Evolutionary conservation across 495 filamentous ascomycete genomes (phyloP).

Genomic region (Niebla homalea): DNA sequence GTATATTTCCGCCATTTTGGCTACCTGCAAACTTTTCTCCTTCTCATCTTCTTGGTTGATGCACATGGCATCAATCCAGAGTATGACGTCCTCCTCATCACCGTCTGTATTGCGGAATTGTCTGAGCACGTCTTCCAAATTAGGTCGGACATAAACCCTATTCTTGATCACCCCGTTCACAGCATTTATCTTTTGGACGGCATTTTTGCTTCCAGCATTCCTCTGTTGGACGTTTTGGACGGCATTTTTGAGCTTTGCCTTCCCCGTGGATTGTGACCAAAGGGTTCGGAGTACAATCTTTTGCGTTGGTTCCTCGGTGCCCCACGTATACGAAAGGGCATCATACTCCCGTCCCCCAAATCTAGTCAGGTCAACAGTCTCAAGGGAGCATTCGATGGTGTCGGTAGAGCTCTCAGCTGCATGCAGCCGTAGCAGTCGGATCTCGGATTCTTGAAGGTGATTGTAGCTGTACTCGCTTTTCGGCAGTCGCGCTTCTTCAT

Average conservation of each 20-base stretch:
- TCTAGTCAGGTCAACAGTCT: too few species aligned
- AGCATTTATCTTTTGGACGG: too few species aligned
- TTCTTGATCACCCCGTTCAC: not conserved
- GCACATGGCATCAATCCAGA: constrained; percentile 26
- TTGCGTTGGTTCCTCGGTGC: not conserved
- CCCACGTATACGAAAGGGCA: constrained; percentile 7
- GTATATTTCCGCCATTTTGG: constrained; percentile 23
- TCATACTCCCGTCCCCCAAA: not conserved
- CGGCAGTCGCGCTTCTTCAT: too few species aligned
- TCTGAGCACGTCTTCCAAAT: constrained; percentile 18
- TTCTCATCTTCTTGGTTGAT: constrained; percentile 19
- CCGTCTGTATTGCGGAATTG: constrained; percentile 17
- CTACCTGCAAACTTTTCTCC: constrained; percentile 23
- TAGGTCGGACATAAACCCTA: constrained; percentile 15
- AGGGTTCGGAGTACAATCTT: not conserved
- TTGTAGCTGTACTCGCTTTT: too few species aligned
- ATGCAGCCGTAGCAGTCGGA: too few species aligned
- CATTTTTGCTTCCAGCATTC: too few species aligned
- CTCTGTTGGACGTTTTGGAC: too few species aligned
- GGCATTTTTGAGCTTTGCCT: too few species aligned
- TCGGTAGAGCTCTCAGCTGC: too few species aligned
- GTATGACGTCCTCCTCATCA: not conserved
- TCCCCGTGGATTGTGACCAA: too few species aligned
- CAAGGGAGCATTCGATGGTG: too few species aligned
- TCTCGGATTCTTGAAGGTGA: too few species aligned